Base-by-base conservation (phyloP, 495 filamentous ascomycete genomes). In the Annulohypoxylon maeteangense region DNA sequence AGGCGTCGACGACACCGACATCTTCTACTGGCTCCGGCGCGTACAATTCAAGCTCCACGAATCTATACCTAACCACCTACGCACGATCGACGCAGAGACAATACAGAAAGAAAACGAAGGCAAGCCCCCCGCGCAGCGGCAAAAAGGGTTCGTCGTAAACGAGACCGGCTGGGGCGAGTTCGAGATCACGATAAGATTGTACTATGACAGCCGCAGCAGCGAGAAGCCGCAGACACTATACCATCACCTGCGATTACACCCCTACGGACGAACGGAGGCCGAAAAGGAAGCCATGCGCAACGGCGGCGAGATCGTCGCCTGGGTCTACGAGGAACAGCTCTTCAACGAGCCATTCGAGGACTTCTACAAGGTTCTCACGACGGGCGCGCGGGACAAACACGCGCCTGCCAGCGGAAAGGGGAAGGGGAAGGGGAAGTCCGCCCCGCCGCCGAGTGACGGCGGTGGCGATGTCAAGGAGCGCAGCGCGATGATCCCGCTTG, bases 81-180 rank as follows among this genome's bases (percentile, higher is more conserved):
- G 95, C 65, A 93, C 87, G 70, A 75, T 87, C 71, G 86, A 86
- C 75, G 86, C 90, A 48, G 80, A 82, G 78, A 93, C 82, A 85
- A 92, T 78, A 48, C 42, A 47, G 0, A 71, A 72, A 36, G 75
- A 75, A 53, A 74, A 74, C 27, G 75, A 77, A 40, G 85, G 87
- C 48, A 89, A 89, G 27, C 91, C 95, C 11, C 20, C 34, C 14
- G 42, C 71, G 2, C 74, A 74, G 68, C 70, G 72, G 4, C 67
- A 67, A 18, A 62, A 62, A 14, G 65, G 56, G 27, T 98, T 97
- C 78, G 87, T 92, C 77, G 91, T 98, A 47, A 85, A 85, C 56
- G 95, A 98, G 80, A 97, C 94, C 0, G 95, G 95, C 38, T 99
- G 95, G 93, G 95, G 95, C 72, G 95, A 97, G 83, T 99, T 99